Evolutionary conservation across 768 basidiomycete genomes (phyloP).

Genomic region (Lepiota venenata): DNA sequence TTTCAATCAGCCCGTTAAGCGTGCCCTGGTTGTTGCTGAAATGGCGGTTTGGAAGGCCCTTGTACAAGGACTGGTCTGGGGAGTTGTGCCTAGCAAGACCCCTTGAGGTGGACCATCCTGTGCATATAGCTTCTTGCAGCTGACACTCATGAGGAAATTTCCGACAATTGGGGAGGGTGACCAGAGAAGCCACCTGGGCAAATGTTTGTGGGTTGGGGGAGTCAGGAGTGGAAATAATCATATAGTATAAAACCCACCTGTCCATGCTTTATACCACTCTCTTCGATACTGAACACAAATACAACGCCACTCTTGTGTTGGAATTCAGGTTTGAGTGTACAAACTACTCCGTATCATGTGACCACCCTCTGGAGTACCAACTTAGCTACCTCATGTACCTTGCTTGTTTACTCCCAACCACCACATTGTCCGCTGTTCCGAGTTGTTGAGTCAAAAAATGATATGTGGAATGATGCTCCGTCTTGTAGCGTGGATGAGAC

Average conservation of each 20-base stretch:
- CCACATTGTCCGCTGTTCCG: slow-evolving; percentile 69
- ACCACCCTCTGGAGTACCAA: too few relatives aligned
- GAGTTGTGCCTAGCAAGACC: slow-evolving; percentile 36
- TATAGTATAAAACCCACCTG: slow-evolving; percentile 42
- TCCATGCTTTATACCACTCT: slow-evolving; percentile 91
- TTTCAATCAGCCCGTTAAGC: slow-evolving; percentile 83
- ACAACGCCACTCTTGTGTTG: slow-evolving; percentile 66
- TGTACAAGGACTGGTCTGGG: slow-evolving; percentile 36
- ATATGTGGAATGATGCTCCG: slow-evolving; percentile 79
- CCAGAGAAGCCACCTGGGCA: slow-evolving; percentile 66
- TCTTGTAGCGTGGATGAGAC: slow-evolving; percentile 79
- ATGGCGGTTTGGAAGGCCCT: slow-evolving; percentile 28
- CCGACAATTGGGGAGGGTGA: slow-evolving; percentile 82
- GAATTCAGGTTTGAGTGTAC: too few relatives aligned
- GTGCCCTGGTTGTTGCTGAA: slow-evolving; percentile 46
- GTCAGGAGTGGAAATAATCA: slow-evolving; percentile 12
- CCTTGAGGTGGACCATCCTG: slow-evolving; percentile 42
- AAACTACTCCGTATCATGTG: too few relatives aligned
- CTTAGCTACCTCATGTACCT: too few relatives aligned
- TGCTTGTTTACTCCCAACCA: too few relatives aligned
- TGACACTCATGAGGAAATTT: slow-evolving; percentile 68
- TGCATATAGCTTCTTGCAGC: slow-evolving; percentile 47
- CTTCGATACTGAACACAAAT: slow-evolving; percentile 86
- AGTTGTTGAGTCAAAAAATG: slow-evolving; percentile 79
- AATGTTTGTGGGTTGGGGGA: slow-evolving; percentile 1